Evolutionary conservation across 2,329 filamentous ascomycete genomes (phyloP).

Genomic region (Hawksworthiomyces lignivorus): DNA sequence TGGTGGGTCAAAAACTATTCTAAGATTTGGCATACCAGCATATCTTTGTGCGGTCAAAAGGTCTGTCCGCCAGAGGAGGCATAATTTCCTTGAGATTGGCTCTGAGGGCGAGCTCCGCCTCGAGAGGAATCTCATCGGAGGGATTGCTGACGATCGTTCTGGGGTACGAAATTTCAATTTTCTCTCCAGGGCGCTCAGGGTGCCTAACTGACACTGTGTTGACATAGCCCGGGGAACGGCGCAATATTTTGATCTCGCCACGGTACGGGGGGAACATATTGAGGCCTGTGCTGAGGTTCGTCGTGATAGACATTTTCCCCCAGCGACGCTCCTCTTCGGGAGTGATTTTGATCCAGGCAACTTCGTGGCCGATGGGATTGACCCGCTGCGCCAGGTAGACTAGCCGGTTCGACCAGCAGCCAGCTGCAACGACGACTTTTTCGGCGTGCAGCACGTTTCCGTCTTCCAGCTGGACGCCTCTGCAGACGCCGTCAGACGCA

Average conservation of each 20-base stretch:
- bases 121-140: slow-evolving; percentile 17
- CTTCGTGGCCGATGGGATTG: slow-evolving; percentile 16
- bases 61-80: too few species aligned
- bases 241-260: slow-evolving; percentile 22
- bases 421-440: slow-evolving; percentile 16
- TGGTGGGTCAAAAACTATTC: too few species aligned
- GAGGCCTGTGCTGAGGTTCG: slow-evolving; percentile 20
- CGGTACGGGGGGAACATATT: slow-evolving; percentile 22
- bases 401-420: slow-evolving; percentile 19
- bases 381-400: slow-evolving; percentile 15
- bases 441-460: slow-evolving; percentile 12
- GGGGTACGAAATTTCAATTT: slow-evolving; percentile 16
- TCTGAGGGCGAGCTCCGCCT: slow-evolving; percentile 13
- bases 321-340: slow-evolving; percentile 16
- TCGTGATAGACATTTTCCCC: slow-evolving; percentile 23
- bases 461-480: slow-evolving; percentile 16
- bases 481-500: background rate
- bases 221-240: slow-evolving; percentile 17
- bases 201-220: slow-evolving; percentile 18
- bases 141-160: slow-evolving; percentile 19
- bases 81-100: too few species aligned
- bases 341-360: slow-evolving; percentile 22
- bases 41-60: too few species aligned
- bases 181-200: slow-evolving; percentile 15
- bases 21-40: too few species aligned